Conservation (phyloP, 768 basidiomycete species). For the Gautieria morchelliformis region DNA sequence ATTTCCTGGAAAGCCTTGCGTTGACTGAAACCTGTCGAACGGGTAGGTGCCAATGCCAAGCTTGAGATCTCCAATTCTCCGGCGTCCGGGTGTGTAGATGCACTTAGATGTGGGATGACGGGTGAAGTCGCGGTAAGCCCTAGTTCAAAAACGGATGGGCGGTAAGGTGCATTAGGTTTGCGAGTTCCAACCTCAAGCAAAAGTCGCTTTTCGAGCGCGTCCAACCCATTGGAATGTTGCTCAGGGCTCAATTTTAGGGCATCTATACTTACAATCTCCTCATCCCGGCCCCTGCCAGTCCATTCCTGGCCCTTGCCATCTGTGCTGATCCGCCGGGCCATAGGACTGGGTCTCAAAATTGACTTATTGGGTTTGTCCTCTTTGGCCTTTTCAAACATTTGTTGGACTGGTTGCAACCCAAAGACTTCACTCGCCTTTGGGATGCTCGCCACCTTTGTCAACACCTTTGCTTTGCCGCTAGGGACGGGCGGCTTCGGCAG, state of each 20-base stretch:
- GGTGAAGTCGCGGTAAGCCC: slow-evolving; percentile 18
- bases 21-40: background rate
- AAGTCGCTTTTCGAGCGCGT: slow-evolving; percentile 61
- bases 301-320: background rate
- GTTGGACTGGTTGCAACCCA: background rate
- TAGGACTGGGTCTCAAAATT: background rate
- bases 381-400: background rate
- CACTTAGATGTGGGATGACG: slow-evolving; percentile 12
- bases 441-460: background rate
- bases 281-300: background rate
- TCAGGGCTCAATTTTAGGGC: background rate
- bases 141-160: background rate
- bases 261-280: background rate
- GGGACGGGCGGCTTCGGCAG: slow-evolving; percentile 51
- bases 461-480: slow-evolving; percentile 27
- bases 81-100: background rate
- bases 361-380: background rate
- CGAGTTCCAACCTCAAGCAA: slow-evolving; percentile 68
- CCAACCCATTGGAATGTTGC: slow-evolving; percentile 41
- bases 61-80: slow-evolving; percentile 49
- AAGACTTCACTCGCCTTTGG: slow-evolving; percentile 4
- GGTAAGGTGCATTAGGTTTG: slow-evolving; percentile 20
- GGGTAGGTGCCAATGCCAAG: slow-evolving; percentile 24
- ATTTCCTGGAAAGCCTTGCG: background rate
- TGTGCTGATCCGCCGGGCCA: background rate